phyloP scores from a whole-genome alignment of 495 filamentous ascomycete species.

The Xanthoparmelia taractica region DNA sequence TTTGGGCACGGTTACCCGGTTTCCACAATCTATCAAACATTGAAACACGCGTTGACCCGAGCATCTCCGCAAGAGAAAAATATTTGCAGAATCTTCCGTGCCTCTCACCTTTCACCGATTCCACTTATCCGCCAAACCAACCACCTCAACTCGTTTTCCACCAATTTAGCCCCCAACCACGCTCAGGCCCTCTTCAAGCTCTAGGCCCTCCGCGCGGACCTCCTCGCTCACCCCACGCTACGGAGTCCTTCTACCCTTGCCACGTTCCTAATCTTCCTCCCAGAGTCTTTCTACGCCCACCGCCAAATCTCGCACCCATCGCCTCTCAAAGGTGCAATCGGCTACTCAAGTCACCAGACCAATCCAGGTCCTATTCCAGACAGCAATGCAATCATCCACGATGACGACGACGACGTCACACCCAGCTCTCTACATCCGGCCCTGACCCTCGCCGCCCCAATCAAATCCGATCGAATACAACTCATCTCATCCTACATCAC shows the following conservation, averaged over 20 bases:
- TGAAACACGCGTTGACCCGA: neutral
- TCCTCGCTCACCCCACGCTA: neutral
- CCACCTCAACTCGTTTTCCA: neutral
- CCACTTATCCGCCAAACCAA: conserved; percentile 3
- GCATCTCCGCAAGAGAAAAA: neutral
- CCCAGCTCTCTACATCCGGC: too few species aligned
- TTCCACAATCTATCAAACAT: neutral
- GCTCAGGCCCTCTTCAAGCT: conserved; percentile 2
- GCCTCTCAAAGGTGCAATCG: too few species aligned
- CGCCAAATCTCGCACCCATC: too few species aligned
- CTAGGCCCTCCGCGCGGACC: neutral
- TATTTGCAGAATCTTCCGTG: neutral
- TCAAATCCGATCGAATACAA: too few species aligned
- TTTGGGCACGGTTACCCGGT: neutral
- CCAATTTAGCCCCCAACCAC: neutral
- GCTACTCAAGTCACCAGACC: too few species aligned
- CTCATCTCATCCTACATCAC: too few species aligned
- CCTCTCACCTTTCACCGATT: neutral
- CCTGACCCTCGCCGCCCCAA: too few species aligned
- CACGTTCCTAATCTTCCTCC: neutral
- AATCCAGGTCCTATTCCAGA: too few species aligned
- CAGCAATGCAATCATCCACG: too few species aligned
- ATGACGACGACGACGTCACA: too few species aligned
- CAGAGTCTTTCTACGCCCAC: too few species aligned
- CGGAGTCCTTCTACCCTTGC: neutral